Evolutionary conservation across 345 rosid genomes (phyloP), one percentile per base, ranked within the genome.

Genomic region (Linum lewisii): DNA sequence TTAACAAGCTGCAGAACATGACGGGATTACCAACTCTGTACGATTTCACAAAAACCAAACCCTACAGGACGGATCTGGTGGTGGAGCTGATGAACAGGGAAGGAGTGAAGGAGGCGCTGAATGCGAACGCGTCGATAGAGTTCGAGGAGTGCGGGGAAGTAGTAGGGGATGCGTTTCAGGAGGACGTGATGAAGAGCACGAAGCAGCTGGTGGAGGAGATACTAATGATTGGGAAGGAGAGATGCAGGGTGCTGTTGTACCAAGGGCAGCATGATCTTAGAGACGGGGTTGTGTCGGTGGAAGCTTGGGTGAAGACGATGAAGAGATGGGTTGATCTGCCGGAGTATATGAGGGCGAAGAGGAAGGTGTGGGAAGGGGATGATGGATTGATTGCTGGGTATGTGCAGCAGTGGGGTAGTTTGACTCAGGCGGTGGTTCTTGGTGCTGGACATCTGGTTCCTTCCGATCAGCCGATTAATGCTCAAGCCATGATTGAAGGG

Each of bases 371-470:
- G 56, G 13, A 21, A 24, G 24, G 9, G 56, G 56, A 52, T 3
- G 56, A 52, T 19, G 56, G 56, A 13, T 21, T 21, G 56, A 9
- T 52, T 20, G 56, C 56, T 52, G 56, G 56, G 56, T 52, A 52
- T 52, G 56, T 52, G 22, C 56, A 52, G 56, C 23, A 24, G 25
- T 52, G 23, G 56, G 56, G 56, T 24, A 52, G 56, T 3, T 15
- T 52, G 25, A 24, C 24, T 13, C 56, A 52, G 4, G 56, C 25
- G 23, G 56, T 52, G 56, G 25, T 52, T 52, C 25, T 9, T 4
- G 56, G 56, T 3, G 56, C 56, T 5, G 56, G 56, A 21, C 56
- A 52, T 15, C 24, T 21, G 6, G 23, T 24, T 21, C 23, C 25
- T 9, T 2, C 56, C 1, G 56, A 52, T 6, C 56, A 52, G 56